Evolutionary conservation across 495 filamentous ascomycete species (phyloP), one percentile per base, ranked within the genome.

Genomic region (Penicillium chermesinum): DNA sequence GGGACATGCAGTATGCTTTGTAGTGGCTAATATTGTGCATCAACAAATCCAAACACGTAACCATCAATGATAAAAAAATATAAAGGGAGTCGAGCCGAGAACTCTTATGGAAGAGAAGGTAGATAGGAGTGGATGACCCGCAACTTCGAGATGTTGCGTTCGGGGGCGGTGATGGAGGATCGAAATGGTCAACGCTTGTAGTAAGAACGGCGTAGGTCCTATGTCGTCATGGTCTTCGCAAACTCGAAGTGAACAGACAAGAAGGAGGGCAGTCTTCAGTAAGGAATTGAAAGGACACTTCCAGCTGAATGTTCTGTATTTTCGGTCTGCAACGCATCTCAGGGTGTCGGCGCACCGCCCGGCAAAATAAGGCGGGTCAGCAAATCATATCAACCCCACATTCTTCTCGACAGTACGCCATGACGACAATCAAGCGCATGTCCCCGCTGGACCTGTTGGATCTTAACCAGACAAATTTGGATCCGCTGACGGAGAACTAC

Each of bases 401-500:
- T 46, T 41, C 44, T 46, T 36, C 40, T 43, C 40, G 16, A 43
- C 30, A 22, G 2, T 17, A n/a, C 15, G 15, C 21, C 7, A 88
- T 88, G 85, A 82, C 78, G 25, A 79, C 79, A 36, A 74, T 88
- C 49, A 81, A 83, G 18, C 84, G 83, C 50, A 86, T 89, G 76
- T 76, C 76, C 50, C 77, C 81, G 0, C 70, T 72, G 48, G 87
- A 91, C 70, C 69, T 98, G 46, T 82, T 94, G 49, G 82, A 83
- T 55, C 85, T 95, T 72, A 95, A 95, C 65, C 69, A 78, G 27
- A 83, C 82, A 32, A 91, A 90, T 61, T 86, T 97, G 34, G 93
- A 97, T 65, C 87, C 87, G 9, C 73, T 96, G 45, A 96, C 93
- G 15, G 93, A 98, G 68, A 98, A 93, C 53, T 98, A 96, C 69